Percentiles rank a stretch among this genome's conserved stretches.
These are phyloP conservation scores for Chamaenerion angustifolium DNA, from an alignment of 345 rosid species.

Conservation along the genomic window DNA sequence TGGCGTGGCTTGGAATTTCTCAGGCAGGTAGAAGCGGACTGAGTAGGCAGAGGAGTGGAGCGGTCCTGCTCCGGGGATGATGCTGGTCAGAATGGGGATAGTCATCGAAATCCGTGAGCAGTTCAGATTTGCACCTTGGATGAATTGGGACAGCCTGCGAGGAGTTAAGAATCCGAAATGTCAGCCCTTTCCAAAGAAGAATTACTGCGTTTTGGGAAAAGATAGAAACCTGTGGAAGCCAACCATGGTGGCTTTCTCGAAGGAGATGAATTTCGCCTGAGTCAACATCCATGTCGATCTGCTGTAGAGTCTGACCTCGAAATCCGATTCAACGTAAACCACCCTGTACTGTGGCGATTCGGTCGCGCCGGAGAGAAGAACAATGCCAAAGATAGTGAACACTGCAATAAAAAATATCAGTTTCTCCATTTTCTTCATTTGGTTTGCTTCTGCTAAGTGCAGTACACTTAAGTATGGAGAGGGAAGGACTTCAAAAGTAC, in stretches of 20 bases:
- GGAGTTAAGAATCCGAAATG: too few species aligned
- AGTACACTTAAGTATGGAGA: too few species aligned
- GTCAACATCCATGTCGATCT: slow-evolving; percentile 52
- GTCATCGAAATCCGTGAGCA: slow-evolving; percentile 53
- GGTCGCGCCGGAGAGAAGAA: slow-evolving; percentile 6
- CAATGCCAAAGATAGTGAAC: too few species aligned
- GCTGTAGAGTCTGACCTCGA: slow-evolving; percentile 42
- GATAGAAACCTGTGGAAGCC: slow-evolving; percentile 77
- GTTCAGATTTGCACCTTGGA: slow-evolving; percentile 59
- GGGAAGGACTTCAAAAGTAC: too few species aligned
- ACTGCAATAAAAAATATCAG: too few species aligned
- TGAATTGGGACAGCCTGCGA: slow-evolving; percentile 47
- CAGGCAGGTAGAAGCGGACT: slow-evolving; percentile 39
- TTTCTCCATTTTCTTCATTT: too few species aligned
- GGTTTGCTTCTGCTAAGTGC: too few species aligned
- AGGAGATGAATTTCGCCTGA: slow-evolving; percentile 30
- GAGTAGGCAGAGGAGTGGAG: slow-evolving; percentile 37
- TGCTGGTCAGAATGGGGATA: slow-evolving; percentile 42
- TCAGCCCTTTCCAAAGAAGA: too few species aligned
- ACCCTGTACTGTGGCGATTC: slow-evolving; percentile 43
- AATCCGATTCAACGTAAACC: slow-evolving; percentile 42
- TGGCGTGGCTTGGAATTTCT: slow-evolving; percentile 39
- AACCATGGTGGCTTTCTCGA: slow-evolving; percentile 36
- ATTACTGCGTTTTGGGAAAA: too few species aligned
- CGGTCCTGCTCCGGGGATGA: slow-evolving; percentile 56